phyloP scores from a whole-genome alignment of 116 monocot genomes.

The Phalaenopsis hybrid region DNA sequence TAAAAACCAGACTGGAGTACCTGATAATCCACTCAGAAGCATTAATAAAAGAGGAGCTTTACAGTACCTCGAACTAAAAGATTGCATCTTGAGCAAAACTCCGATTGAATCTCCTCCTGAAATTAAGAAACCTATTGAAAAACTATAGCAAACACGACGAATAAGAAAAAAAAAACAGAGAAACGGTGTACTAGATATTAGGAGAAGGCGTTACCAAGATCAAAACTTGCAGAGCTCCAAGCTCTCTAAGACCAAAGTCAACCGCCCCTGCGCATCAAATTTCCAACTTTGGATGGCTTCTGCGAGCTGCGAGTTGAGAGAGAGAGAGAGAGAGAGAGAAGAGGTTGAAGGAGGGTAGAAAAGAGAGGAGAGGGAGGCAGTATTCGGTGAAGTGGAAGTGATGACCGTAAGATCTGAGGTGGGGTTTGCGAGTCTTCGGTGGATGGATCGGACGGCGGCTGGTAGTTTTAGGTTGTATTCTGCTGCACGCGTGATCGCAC shows the following conservation, averaged over 20 bases:
- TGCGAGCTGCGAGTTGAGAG: not conserved
- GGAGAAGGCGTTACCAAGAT: not conserved
- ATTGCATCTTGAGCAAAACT: conserved; percentile 1
- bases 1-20: not conserved
- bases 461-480: not conserved
- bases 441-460: not conserved
- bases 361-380: not conserved
- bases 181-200: not conserved
- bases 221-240: not conserved
- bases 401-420: not conserved
- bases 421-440: not conserved
- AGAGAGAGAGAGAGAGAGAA: not conserved
- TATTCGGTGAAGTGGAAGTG: not conserved
- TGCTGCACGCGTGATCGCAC: not conserved
- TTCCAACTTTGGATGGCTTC: not conserved
- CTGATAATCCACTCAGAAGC: not conserved
- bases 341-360: not conserved
- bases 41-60: not conserved
- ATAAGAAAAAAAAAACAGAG: not conserved
- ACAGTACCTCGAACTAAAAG: conserved; percentile 5
- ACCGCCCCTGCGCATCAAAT: not conserved
- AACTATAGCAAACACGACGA: not conserved
- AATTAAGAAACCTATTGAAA: not conserved
- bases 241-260: no score
- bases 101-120: conserved; percentile 1